These are phyloP conservation scores for Triticum monococcum DNA, from an alignment of 176 grass and related monocot species.

Conservation along the genomic window DNA sequence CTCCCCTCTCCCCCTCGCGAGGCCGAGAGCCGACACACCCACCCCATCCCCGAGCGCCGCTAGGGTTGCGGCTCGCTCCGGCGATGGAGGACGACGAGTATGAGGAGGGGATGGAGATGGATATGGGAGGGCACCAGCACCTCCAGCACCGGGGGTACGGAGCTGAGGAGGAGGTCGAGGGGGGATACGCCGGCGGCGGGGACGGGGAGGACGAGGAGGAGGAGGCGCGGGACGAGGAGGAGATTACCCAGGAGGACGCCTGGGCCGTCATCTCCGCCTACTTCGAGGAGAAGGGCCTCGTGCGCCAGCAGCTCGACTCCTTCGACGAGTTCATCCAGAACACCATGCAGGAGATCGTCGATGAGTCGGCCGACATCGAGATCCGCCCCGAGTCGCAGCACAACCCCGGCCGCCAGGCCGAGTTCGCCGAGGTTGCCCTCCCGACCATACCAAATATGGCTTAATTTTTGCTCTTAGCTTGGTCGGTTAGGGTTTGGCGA, in stretches of 20 bases:
- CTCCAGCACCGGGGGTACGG: slow-evolving; percentile 5
- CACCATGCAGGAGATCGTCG: slow-evolving; percentile 97
- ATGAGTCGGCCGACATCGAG: slow-evolving; percentile 90
- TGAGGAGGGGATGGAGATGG: slow-evolving; percentile 60
- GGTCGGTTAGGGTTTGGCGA: slow-evolving; percentile 14
- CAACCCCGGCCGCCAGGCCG: slow-evolving; percentile 93
- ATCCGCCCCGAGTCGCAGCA: slow-evolving; percentile 96
- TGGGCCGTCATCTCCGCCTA: slow-evolving; percentile 98
- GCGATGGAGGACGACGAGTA: slow-evolving; percentile 64
- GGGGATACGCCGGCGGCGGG: slow-evolving; percentile 46
- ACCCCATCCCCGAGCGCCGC: background rate
- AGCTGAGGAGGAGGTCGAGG: background rate
- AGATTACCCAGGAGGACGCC: slow-evolving; percentile 91
- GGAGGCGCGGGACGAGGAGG: slow-evolving; percentile 64
- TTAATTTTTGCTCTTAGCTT: slow-evolving; percentile 36
- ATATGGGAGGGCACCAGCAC: slow-evolving; percentile 43
- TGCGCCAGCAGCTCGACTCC: slow-evolving; percentile 92
- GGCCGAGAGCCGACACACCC: background rate
- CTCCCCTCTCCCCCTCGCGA: background rate
- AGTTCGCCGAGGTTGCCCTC: slow-evolving; percentile 76
- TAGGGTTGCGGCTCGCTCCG: slow-evolving; percentile 19
- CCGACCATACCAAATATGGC: slow-evolving; percentile 23
- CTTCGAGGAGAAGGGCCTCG: slow-evolving; percentile 97
- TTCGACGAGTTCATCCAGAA: slow-evolving; percentile 99
- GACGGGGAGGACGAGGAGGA: slow-evolving; percentile 64